Conservation (phyloP, 2,329 filamentous ascomycete species). For the Fusarium sp. region DNA sequence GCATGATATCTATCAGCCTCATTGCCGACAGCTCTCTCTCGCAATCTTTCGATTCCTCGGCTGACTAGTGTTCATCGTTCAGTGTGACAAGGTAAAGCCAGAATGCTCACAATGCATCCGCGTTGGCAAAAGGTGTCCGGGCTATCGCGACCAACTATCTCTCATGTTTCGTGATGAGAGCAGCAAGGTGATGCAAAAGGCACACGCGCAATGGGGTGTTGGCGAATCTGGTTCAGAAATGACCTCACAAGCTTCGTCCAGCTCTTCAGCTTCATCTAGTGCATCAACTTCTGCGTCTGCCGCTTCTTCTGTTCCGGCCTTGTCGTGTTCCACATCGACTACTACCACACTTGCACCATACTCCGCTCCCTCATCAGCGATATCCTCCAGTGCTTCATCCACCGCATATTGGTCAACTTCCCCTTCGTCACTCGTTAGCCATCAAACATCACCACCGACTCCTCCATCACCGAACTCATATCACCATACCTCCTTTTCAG, state of each 20-base stretch:
- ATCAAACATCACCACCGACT: slow-evolving; percentile 28
- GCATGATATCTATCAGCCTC: background rate
- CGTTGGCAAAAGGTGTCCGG: slow-evolving; percentile 69
- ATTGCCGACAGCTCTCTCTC: background rate
- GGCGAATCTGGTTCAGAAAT: slow-evolving; percentile 36
- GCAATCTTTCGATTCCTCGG: background rate
- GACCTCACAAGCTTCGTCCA: slow-evolving; percentile 40
- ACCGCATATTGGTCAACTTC: slow-evolving; percentile 36
- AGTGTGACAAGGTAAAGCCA: slow-evolving; percentile 72
- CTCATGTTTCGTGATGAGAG: slow-evolving; percentile 76
- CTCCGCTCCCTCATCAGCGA: slow-evolving; percentile 14
- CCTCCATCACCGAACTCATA: slow-evolving; percentile 33
- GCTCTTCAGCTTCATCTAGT: slow-evolving; percentile 34
- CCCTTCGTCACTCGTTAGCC: slow-evolving; percentile 21
- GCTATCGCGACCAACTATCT: slow-evolving; percentile 73
- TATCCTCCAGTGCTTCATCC: slow-evolving; percentile 32
- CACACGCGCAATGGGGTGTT: slow-evolving; percentile 63
- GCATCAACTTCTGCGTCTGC: slow-evolving; percentile 31
- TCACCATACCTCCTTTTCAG: slow-evolving; percentile 4
- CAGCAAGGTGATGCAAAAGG: slow-evolving; percentile 70
- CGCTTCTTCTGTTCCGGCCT: slow-evolving; percentile 18
- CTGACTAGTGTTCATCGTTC: slow-evolving; percentile 19
- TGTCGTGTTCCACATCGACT: slow-evolving; percentile 20
- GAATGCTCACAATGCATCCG: slow-evolving; percentile 73
- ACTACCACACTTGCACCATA: slow-evolving; percentile 28